These are phyloP conservation scores for Phytophthora citrophthora DNA, from an alignment of 352 stramenopile species.

Conservation along the genomic window DNA sequence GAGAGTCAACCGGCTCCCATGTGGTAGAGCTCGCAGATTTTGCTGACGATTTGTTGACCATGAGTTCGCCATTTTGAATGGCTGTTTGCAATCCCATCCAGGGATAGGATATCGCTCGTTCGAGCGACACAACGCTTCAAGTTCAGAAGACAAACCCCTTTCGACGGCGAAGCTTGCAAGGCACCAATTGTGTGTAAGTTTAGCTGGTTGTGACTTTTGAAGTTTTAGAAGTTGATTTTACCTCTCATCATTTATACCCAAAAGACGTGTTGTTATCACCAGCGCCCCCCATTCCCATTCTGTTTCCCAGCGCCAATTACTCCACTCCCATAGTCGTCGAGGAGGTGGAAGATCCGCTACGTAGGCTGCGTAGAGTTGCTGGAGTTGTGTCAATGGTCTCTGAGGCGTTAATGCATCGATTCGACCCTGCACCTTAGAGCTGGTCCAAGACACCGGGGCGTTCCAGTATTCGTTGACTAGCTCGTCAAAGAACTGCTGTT, in stretches of 20 bases:
- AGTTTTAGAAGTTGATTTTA: no score
- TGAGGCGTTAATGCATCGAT: conserved; percentile 17
- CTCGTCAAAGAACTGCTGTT: conserved; percentile 55
- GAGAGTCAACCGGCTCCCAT: conserved; percentile 8
- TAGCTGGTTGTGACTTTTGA: no score
- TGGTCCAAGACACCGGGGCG: conserved; percentile 59
- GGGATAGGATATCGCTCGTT: conserved; percentile 13
- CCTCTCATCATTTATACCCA: conserved; percentile 18
- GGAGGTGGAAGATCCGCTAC: conserved; percentile 31
- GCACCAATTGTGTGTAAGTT: no score
- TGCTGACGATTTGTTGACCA: conserved; percentile 15
- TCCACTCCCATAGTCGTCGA: conserved; percentile 50
- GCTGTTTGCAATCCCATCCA: conserved; percentile 9
- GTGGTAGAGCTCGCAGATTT: conserved; percentile 3
- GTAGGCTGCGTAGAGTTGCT: conserved; percentile 49
- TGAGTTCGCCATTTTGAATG: background rate
- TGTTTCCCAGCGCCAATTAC: conserved; percentile 48
- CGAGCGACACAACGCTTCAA: conserved; percentile 6
- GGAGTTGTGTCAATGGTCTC: conserved; percentile 46
- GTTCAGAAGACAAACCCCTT: background rate
- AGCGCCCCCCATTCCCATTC: conserved; percentile 59
- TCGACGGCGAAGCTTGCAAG: no score
- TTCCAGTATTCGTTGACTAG: conserved; percentile 79
- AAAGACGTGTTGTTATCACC: conserved; percentile 10
- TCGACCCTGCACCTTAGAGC: conserved; percentile 45